Conservation (phyloP, 2,329 filamentous ascomycete genomes). For the Coniochaeta prunicola region DNA sequence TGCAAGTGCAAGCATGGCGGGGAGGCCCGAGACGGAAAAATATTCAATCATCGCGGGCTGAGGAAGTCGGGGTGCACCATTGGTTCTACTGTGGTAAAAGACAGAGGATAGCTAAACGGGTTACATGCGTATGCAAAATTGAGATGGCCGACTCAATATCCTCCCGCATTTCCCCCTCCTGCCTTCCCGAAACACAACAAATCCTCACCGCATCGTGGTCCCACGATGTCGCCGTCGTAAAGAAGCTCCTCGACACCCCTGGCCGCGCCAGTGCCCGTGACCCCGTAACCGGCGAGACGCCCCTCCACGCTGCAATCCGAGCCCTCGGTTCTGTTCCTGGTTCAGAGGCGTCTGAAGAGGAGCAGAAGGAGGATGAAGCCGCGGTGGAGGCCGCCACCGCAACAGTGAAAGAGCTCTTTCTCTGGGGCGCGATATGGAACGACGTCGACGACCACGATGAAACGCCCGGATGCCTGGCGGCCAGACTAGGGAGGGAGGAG, state of each 20-base stretch:
- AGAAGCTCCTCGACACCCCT: conserved; percentile 58
- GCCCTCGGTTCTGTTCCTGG: conserved; percentile 45
- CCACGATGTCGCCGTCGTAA: conserved; percentile 58
- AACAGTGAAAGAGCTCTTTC: conserved; percentile 68
- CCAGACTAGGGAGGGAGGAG: conserved; percentile 56
- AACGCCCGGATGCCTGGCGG: conserved; percentile 84
- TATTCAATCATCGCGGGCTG: neutral
- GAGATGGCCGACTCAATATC: conserved; percentile 36
- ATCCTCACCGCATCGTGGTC: conserved; percentile 49
- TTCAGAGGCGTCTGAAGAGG: conserved; percentile 21
- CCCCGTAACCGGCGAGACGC: conserved; percentile 75
- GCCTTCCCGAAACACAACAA: conserved; percentile 41
- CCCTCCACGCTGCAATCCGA: conserved; percentile 86
- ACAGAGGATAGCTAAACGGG: no score
- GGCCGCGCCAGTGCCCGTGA: conserved; percentile 72
- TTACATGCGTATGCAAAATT: no score
- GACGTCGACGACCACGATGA: conserved; percentile 81
- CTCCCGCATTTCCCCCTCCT: conserved; percentile 44
- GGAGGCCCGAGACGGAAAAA: neutral
- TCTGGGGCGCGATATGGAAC: conserved; percentile 95
- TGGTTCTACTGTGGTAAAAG: no score
- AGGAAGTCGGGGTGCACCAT: neutral
- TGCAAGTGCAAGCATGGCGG: neutral
- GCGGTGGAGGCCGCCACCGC: conserved; percentile 55
- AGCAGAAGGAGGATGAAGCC: neutral